Percentiles rank a stretch among this genome's conserved stretches.
These are phyloP conservation scores for Carpinus fangiana DNA, from an alignment of 306 rosid genomes.

Conservation along the genomic window DNA sequence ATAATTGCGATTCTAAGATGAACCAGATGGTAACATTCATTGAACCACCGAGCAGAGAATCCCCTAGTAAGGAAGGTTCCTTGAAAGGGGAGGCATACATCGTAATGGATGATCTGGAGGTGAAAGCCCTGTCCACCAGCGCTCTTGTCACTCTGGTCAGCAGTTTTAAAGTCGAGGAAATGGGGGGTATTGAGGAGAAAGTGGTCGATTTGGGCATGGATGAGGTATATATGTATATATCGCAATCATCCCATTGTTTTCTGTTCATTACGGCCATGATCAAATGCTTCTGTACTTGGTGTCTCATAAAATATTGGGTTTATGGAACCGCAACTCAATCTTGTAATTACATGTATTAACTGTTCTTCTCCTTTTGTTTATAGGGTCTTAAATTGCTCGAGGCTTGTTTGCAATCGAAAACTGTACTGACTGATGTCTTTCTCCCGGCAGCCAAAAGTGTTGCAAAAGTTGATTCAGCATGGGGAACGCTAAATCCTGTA, in stretches of 20 bases:
- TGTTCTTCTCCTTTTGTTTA: too few species aligned
- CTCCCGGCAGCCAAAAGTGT: too few species aligned
- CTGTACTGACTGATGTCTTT: too few species aligned
- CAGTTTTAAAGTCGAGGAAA: conserved; percentile 19
- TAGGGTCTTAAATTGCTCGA: too few species aligned
- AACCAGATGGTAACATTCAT: neutral
- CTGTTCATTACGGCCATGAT: too few species aligned
- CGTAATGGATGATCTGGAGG: conserved; percentile 41
- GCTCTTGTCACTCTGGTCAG: neutral
- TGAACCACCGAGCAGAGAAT: neutral
- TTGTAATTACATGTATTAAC: too few species aligned
- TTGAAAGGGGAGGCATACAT: conserved; percentile 41
- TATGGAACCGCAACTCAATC: too few species aligned
- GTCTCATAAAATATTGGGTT: too few species aligned
- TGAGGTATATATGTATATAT: conserved; percentile 29
- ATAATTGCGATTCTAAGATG: neutral
- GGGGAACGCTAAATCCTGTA: too few species aligned
- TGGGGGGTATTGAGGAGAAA: conserved; percentile 24
- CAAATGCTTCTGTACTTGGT: too few species aligned
- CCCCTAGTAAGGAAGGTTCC: neutral
- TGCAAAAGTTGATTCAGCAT: too few species aligned
- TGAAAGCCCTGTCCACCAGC: conserved; percentile 30
- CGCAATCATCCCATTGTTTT: neutral
- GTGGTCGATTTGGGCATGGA: conserved; percentile 32
- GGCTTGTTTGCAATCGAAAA: too few species aligned